These are phyloP conservation scores for Ceratobasidium sp. DNA, from an alignment of 1,284 basidiomycete species.

Conservation along the genomic window DNA sequence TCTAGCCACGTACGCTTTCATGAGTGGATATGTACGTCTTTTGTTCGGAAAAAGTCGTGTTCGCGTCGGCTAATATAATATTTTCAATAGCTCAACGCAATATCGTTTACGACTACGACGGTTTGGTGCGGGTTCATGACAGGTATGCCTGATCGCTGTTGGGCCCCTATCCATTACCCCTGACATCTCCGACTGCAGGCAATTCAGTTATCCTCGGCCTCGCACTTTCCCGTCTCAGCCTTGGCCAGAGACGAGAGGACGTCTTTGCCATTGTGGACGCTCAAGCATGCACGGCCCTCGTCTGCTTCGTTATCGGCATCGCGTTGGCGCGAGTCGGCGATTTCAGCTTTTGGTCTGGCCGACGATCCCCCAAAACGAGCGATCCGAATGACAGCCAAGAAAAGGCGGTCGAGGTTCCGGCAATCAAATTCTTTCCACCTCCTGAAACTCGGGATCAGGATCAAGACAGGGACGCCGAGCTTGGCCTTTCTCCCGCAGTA, in stretches of 20 bases:
- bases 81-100: slow-evolving; percentile 18
- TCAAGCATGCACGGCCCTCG: slow-evolving; percentile 25
- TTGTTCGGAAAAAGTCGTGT: background rate
- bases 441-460: background rate
- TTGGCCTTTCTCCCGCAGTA: background rate
- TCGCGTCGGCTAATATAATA: background rate
- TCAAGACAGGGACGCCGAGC: background rate
- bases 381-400: background rate
- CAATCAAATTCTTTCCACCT: background rate
- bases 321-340: slow-evolving; percentile 35
- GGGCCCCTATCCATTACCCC: slow-evolving; percentile 6
- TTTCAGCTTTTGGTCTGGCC: slow-evolving; percentile 15
- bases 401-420: slow-evolving; percentile 9
- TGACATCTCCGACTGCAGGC: slow-evolving; percentile 9
- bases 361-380: background rate
- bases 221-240: slow-evolving; percentile 21
- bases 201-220: slow-evolving; percentile 39
- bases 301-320: slow-evolving; percentile 32
- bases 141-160: background rate
- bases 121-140: slow-evolving; percentile 45
- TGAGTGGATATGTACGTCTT: slow-evolving; percentile 40
- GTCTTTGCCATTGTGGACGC: slow-evolving; percentile 30
- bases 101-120: slow-evolving; percentile 21
- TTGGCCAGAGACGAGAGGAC: slow-evolving; percentile 31
- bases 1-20: slow-evolving; percentile 30